Conservation (phyloP, 2,329 filamentous ascomycete species). For the Remersonia thermophila region DNA sequence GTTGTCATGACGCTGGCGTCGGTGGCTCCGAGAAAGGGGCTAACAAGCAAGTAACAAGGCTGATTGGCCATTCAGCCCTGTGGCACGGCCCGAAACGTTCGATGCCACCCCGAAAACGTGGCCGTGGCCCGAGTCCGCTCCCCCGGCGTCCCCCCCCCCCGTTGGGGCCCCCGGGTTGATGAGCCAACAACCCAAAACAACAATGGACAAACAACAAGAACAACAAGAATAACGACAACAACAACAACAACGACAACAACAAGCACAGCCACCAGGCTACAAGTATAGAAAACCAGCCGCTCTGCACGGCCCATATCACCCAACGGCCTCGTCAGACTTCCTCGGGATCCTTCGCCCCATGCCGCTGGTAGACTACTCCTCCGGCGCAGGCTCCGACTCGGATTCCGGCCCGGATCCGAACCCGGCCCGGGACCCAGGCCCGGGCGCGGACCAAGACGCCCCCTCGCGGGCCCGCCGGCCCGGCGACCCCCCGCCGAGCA, state of each 20-base stretch:
- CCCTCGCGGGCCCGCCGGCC: neutral
- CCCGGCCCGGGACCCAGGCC: no score
- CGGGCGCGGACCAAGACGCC: no score
- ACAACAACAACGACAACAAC: neutral
- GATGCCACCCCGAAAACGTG: neutral
- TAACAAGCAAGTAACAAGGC: no score
- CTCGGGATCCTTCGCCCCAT: neutral
- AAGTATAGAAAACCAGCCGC: neutral
- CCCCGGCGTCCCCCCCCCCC: no score
- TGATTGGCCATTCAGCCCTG: no score
- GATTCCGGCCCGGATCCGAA: slow-evolving; percentile 9
- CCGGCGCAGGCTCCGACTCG: slow-evolving; percentile 18
- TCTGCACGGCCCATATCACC: neutral
- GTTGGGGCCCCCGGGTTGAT: no score
- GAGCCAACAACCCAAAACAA: no score
- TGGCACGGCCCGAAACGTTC: neutral
- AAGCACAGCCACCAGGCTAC: slow-evolving; percentile 8
- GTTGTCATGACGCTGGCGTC: no score
- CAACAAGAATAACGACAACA: no score
- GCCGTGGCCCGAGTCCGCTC: neutral
- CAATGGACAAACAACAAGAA: no score
- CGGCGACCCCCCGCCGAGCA: slow-evolving; percentile 4
- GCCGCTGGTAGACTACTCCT: slow-evolving; percentile 27
- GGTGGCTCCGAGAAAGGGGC: neutral
- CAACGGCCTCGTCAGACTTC: no score